Evolutionary conservation across 2,329 filamentous ascomycete species (phyloP), one percentile per base, ranked within the genome.

Genomic region (Pseudocercospora fuligena): DNA sequence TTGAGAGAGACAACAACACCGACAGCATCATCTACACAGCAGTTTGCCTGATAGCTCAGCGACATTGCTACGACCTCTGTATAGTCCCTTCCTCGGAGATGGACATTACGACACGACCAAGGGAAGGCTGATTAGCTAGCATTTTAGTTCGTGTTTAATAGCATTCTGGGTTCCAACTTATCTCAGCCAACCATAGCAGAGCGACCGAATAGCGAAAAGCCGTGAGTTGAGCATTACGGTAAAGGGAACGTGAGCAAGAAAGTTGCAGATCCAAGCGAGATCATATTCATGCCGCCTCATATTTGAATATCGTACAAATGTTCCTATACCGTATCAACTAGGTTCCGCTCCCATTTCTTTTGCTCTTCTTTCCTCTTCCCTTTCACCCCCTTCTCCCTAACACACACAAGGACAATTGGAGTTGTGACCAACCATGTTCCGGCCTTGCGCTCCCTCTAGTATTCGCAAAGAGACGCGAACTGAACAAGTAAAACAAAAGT

Each of bases 1-100:
- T 69, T 94, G 90, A 91, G 88, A 31, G 23, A 53, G 33, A 43
- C 23, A 33, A 19, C 11, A 19, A 56, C 12, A 56, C 53, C 53
- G 53, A 56, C 53, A 56, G 53, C 53, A 56, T 43, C 19, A 7
- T 19, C 53, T n/a, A 56, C 7, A 56, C 27, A 56, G 25, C 25
- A 56, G 11, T 51, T 14, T 21, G 47, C 21, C 47, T 27, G 23
- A 51, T 7, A 51, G 19, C 12, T 51, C 11, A 23, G n/a, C 47
- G 47, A 21, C 21, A 51, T 21, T 51, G 47, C 47, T 51, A 51
- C 47, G 19, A 27, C 9, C 47, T 51, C 47, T 51, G 40, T 43
- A 19, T n/a, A 7, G 16, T 43, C 16, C 16, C 5, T 43, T 43
- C 3, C 16, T 43, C n/a, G 40, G 14, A 19, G 16, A 6, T n/a